Conservation (phyloP, 192 early-diverging fungal species). For the Gryganskiella cystojenkinii region DNA sequence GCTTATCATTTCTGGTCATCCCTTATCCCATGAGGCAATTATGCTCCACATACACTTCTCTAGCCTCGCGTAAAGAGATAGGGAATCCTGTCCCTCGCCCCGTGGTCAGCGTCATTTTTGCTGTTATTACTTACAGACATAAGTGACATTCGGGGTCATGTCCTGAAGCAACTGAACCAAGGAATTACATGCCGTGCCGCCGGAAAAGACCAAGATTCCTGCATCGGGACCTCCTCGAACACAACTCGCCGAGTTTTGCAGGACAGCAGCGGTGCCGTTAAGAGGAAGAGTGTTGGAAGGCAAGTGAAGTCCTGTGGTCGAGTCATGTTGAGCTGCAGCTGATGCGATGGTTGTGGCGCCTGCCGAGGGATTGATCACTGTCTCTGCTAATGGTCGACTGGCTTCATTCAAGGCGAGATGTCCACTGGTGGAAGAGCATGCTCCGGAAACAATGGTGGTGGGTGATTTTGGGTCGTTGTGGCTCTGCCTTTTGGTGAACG, state of each 20-base stretch:
- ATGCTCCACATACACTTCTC: too few species aligned
- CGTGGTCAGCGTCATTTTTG: neutral
- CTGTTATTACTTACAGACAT: slow-evolving; percentile 55
- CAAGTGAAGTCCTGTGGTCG: neutral
- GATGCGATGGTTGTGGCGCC: neutral
- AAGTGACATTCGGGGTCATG: slow-evolving; percentile 72
- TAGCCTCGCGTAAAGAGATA: neutral
- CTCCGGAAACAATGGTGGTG: neutral
- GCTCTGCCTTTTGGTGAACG: slow-evolving; percentile 27
- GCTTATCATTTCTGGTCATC: too few species aligned
- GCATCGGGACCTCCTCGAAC: slow-evolving; percentile 40
- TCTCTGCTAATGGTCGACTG: slow-evolving; percentile 10
- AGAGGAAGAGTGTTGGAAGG: neutral
- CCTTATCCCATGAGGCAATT: too few species aligned
- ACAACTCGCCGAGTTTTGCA: neutral
- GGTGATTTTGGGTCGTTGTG: slow-evolving; percentile 13
- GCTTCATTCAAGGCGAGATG: slow-evolving; percentile 15
- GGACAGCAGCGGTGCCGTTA: neutral
- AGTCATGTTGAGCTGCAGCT: slow-evolving; percentile 1
- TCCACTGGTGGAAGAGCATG: neutral
- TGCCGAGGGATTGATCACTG: slow-evolving; percentile 6
- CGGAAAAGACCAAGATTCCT: slow-evolving; percentile 74
- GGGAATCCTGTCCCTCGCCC: neutral
- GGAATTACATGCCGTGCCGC: slow-evolving; percentile 80
- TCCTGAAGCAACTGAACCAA: slow-evolving; percentile 69